phyloP scores from a whole-genome alignment of 1,284 basidiomycete genomes.

The Fistulinella cinereoalba region DNA sequence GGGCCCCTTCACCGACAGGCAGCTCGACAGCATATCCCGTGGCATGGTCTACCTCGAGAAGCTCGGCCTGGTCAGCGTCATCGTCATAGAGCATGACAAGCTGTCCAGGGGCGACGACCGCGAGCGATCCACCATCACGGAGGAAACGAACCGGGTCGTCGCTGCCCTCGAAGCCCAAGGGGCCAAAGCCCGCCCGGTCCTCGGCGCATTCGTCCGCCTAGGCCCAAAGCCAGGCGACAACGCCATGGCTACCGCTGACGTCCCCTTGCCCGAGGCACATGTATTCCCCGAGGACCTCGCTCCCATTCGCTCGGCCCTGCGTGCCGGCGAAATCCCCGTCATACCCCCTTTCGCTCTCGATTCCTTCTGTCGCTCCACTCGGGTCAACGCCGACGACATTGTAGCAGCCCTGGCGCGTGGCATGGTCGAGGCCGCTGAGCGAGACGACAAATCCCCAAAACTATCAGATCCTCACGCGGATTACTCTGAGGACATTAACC shows the following conservation, averaged over 20 bases:
- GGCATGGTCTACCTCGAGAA: constrained; percentile 96
- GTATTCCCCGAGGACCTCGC: constrained; percentile 74
- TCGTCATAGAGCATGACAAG: constrained; percentile 90
- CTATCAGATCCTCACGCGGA: constrained; percentile 32
- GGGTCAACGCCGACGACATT: constrained; percentile 89
- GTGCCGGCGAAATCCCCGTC: constrained; percentile 93
- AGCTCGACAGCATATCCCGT: constrained; percentile 90
- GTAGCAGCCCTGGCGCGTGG: constrained; percentile 85
- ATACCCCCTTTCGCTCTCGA: constrained; percentile 94
- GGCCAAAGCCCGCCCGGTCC: constrained; percentile 82
- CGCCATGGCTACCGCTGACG: constrained; percentile 34
- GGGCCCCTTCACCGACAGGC: constrained; percentile 94
- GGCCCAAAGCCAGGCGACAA: constrained; percentile 68
- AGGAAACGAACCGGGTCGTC: constrained; percentile 84
- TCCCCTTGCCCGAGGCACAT: constrained; percentile 65
- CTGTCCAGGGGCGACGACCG: constrained; percentile 65
- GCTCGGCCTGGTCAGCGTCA: constrained; percentile 91
- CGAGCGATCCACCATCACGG: constrained; percentile 58
- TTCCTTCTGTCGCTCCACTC: constrained; percentile 82
- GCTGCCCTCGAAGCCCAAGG: constrained; percentile 82
- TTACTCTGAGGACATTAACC: constrained; percentile 56
- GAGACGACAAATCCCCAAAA: constrained; percentile 32
- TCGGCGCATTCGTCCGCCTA: constrained; percentile 82
- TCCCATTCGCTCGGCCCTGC: constrained; percentile 83
- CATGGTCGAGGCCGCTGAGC: constrained; percentile 69